Evolutionary conservation across 805 yeast species (phyloP).

Genomic region (Zygotorulaspora florentina): DNA sequence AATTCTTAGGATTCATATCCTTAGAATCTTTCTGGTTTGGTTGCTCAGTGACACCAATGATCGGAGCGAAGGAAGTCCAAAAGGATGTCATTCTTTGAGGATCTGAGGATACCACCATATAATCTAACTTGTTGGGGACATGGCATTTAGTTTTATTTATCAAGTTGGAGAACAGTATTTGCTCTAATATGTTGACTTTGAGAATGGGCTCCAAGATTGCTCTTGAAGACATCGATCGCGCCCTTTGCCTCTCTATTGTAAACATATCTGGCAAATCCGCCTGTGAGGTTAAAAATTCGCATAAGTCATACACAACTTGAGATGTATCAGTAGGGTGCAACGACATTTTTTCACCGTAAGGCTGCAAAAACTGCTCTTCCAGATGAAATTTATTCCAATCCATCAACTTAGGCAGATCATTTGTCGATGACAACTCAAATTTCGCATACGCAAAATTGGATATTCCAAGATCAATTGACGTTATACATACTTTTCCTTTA

Average conservation of each 20-base stretch:
- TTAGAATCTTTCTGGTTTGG: not conserved
- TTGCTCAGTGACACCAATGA: not conserved
- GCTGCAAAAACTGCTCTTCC: slow-evolving; percentile 13
- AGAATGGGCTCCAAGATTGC: slow-evolving; percentile 48
- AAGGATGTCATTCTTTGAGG: slow-evolving; percentile 30
- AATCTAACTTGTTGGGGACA: slow-evolving; percentile 1
- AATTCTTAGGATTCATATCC: slow-evolving; percentile 1
- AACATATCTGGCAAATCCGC: slow-evolving; percentile 38
- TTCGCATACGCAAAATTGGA: slow-evolving; percentile 35
- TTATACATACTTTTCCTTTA: slow-evolving; percentile 20
- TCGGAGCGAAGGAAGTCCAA: slow-evolving; percentile 20
- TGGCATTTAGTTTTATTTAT: slow-evolving; percentile 6
- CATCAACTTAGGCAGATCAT: slow-evolving; percentile 24
- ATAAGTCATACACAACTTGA: slow-evolving; percentile 22
- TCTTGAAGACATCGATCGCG: slow-evolving; percentile 45
- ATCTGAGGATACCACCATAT: slow-evolving; percentile 23
- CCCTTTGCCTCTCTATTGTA: slow-evolving; percentile 54
- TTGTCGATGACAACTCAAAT: slow-evolving; percentile 25
- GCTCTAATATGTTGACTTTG: slow-evolving; percentile 51
- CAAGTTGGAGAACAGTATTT: slow-evolving; percentile 23
- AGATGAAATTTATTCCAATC: slow-evolving; percentile 38
- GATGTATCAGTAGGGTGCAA: slow-evolving; percentile 28
- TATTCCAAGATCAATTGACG: slow-evolving; percentile 39
- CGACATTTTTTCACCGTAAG: slow-evolving; percentile 9
- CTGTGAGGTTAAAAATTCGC: slow-evolving; percentile 24